Evolutionary conservation across 2,329 filamentous ascomycete genomes (phyloP), one percentile per base, ranked within the genome.

Genomic region (Fusarium setosum): DNA sequence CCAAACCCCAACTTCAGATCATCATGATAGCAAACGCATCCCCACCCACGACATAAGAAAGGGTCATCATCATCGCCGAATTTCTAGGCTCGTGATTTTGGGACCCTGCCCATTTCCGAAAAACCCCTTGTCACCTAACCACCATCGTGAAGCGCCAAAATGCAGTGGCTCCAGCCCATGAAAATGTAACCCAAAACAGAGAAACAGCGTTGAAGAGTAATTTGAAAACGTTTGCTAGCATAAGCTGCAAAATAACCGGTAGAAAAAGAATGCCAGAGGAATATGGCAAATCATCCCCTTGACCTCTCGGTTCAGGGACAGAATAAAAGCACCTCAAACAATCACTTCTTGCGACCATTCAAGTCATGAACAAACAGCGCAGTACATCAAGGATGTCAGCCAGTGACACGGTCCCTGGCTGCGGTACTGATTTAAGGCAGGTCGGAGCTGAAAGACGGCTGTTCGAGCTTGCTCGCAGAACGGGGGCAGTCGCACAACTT

Each of bases 1-100:
- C 57, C 56, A 59, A 68, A 55, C 23, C 58, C 65, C 56, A 61
- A 56, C 67, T 60, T 47, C 47, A 69, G 59, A 64, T 67, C 55
- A 52, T 67, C 59, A 61, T 69, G 66, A 52, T 69, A 50, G 15
- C 24, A 59, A 54, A 42, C 51, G 24, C 53, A 41, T 51, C 17
- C 51, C 40, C 64, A 21, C n/a, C 40, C 21, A 49, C 23, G 40
- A 60, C 44, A 57, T 52, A 67, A 52, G 37, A 67, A 67, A 26
- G 20, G 31, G 34, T 67, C 65, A 56, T 68, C 52, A 67, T 67
- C 65, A 47, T 68, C 38, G 51, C 50, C 40, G 51, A 64, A 58
- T 55, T 32, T 51, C 56, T 24, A 41, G 41, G 23, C 50, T 42
- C 38, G 49, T 44, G 50, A 44, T 53, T 41, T 29, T 21, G 50